Base-by-base conservation (phyloP, 192 early-diverging fungal species). In the Rhizophagus clarus region DNA sequence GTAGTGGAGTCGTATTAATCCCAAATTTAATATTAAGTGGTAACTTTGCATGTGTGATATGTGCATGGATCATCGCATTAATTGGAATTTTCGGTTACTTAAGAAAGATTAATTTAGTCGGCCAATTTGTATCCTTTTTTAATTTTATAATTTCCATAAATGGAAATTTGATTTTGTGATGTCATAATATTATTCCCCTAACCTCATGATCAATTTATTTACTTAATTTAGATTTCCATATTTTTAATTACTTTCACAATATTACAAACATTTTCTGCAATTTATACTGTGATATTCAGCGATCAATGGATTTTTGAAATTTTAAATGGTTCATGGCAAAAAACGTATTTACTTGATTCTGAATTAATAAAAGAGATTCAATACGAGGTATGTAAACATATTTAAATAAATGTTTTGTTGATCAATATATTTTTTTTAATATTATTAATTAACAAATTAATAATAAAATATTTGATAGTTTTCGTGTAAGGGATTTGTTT, bases 51-150 rank as follows among this genome's bases (percentile, higher is more conserved):
- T 72, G 45, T 28, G n/a, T 72, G 5, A 29, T 72, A 7, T 72
- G 71, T 17, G 71, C 42, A 51, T 72, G 71, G 40, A 49, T 72
- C 12, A 72, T 72, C 45, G 4, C 71, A 31, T 51, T 72, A 26
- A 49, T 72, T 72, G 71, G 71, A n/a, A 34, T 49, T 29, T 72
- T 72, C 42, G 34, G 24, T 72, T 72, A 51, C 28, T 26, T 72
- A n/a, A 31, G 71, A 72, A 72, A 29, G 26, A 72, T 51, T 29
- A 72, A 72, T 20, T 11, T 14, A 45, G 28, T 72, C 51, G 71
- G 71, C 51, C 71, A 72, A 72, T 72, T 72, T 72, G 71, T 72
- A 72, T 51, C 71, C 71, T 72, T 71, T 70, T 71, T 40, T 20
- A 12, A 24, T 64, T 64, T 64, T 4, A 22, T 29, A 12, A 8